Evolutionary conservation across 2,329 filamentous ascomycete species (phyloP), one percentile per base, ranked within the genome.

Genomic region (Xylaria sp.): DNA sequence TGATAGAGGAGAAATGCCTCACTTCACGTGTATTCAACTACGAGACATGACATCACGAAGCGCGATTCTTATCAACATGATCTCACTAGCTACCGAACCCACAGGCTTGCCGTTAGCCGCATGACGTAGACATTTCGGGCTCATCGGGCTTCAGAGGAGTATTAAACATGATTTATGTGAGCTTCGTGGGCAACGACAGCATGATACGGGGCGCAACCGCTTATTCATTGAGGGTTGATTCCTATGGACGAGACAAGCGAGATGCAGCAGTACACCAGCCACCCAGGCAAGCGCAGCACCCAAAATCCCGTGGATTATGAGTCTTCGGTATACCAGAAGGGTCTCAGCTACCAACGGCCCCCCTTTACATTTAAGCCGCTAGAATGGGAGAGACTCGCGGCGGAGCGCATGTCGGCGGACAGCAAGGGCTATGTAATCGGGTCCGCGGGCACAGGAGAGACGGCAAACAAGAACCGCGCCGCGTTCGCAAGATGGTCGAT

Each of bases 361-460:
- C 71, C 72, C 10, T 74, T 76, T 58, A 75, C 72, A 8, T 76
- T 75, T 66, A 73, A 75, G 60, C 60, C 75, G 20, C 63, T 73
- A 5, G 72, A 75, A 13, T 76, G 75, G 75, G 74, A 75, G 59
- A 28, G 20, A 0, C 65, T 75, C 0, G 75, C 75, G n/a, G 61
- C 68, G 18, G 67, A 72, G 60, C 71, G 71, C 46, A 73, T 76
- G 72, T 75, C 74, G 20, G 72, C 72, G 18, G 73, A 74, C 45
- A 63, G 70, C 25, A 62, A 65, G 61, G 74, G 75, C 7, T 76
- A 76, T 36, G 74, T 76, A 36, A 50, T 72, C 1, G 72, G 73
- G 8, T 71, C 64, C 15, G 75, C 74, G 4, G 74, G 75, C 4
- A 70, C 72, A 8, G 74, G 75, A 18, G 71, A 74, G 67, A 76